phyloP scores from a whole-genome alignment of 208 protist species.

The Trypanosomatidae sp. region DNA sequence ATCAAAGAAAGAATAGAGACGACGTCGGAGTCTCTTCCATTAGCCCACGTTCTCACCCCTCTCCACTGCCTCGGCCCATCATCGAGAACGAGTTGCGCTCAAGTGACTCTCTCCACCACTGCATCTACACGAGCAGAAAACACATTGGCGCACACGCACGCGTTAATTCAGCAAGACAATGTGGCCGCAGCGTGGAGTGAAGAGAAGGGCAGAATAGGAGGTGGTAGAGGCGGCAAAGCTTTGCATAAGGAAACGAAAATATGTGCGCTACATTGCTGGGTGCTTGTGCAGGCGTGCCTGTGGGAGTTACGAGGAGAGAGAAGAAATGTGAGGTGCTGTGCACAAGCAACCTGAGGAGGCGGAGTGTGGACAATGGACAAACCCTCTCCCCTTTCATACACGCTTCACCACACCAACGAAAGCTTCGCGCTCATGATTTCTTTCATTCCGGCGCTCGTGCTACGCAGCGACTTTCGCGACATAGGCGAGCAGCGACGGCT shows the following conservation, averaged over 20 bases:
- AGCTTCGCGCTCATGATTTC: not conserved
- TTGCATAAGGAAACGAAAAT: not conserved
- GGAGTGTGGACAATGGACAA: not conserved
- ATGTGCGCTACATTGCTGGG: not conserved
- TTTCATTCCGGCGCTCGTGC: too few relatives aligned
- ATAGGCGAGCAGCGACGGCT: slow-evolving; percentile 68
- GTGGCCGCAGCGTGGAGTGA: not conserved
- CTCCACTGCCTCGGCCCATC: not conserved
- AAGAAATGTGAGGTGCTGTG: not conserved
- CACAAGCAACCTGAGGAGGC: not conserved
- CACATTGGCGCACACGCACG: not conserved
- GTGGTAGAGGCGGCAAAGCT: not conserved
- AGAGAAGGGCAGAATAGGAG: not conserved
- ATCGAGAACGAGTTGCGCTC: not conserved
- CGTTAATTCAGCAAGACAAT: not conserved
- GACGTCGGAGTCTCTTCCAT: not conserved
- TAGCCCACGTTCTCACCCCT: not conserved
- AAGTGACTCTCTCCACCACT: not conserved
- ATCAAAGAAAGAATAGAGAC: not conserved
- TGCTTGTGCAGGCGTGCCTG: not conserved
- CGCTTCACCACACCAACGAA: not conserved
- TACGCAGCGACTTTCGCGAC: not conserved
- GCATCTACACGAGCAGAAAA: not conserved
- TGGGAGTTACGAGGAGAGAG: not conserved
- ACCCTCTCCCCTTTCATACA: not conserved